Evolutionary conservation across 73 alveolate genomes (phyloP).

Genomic region (Urostyla sp.): DNA sequence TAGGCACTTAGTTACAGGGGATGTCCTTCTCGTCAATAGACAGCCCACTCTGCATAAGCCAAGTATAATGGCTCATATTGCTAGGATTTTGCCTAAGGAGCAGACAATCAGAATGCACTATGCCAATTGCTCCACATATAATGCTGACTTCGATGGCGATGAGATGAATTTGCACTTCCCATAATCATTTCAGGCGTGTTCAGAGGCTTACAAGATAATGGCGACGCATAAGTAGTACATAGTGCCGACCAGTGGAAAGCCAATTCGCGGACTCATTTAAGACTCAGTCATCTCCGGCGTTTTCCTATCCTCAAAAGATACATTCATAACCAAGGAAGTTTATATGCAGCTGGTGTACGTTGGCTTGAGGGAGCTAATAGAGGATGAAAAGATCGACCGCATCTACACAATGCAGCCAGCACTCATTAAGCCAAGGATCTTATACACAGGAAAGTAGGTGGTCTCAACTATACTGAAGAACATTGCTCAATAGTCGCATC

Average conservation of each 20-base stretch:
- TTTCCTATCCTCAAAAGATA: conserved; percentile 94
- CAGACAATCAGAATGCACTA: conserved; percentile 99
- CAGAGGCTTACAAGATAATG: conserved; percentile 90
- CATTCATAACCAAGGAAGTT: conserved; percentile 89
- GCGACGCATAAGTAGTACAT: conserved; percentile 94
- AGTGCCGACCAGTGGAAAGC: conserved; percentile 99
- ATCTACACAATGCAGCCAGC: conserved; percentile 92
- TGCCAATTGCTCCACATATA: conserved; percentile 98
- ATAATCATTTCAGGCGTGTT: conserved; percentile 89
- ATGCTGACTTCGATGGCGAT: conserved; percentile 99
- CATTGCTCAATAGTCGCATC: conserved; percentile 80
- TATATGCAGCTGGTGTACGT: conserved; percentile 92
- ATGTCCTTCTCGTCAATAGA: conserved; percentile 94
- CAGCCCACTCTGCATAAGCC: conserved; percentile 99
- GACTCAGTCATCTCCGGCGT: conserved; percentile 97
- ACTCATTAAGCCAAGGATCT: conserved; percentile 87
- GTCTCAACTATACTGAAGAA: conserved; percentile 87
- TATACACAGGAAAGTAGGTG: conserved; percentile 97
- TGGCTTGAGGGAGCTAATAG: conserved; percentile 86
- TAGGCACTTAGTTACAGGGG: conserved; percentile 97
- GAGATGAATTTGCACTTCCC: conserved; percentile 99
- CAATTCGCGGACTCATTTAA: conserved; percentile 98
- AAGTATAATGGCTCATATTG: conserved; percentile 93
- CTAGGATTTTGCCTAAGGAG: conserved; percentile 96
- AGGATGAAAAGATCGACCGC: conserved; percentile 73